Evolutionary conservation across 2,329 filamentous ascomycete species (phyloP), one percentile per base, ranked within the genome.

Genomic region (Fusarium duplospermum): DNA sequence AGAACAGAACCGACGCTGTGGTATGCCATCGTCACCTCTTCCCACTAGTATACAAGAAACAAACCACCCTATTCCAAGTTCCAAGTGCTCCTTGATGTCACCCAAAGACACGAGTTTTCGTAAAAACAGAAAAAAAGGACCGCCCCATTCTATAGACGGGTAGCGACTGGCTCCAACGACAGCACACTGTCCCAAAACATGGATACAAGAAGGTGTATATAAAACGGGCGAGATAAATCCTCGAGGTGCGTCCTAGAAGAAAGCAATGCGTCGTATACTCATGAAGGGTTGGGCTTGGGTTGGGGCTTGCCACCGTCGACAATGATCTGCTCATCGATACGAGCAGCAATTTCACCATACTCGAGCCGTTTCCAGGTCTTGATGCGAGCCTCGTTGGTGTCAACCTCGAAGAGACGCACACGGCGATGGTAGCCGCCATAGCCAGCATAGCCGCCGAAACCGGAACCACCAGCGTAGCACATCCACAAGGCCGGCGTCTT

Each of bases 371-470:
- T 98, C 89, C 96, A 99, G 0, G 96, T 99, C 58, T 89, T 91
- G 76, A 99, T 95, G 56, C 94, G 90, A 9, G 93, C 96, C 69
- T 94, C 91, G 80, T 97, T 97, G 84, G 95, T 94, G 82, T 99
- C 96, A 60, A 99, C 90, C 77, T 98, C 96, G 80, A 96, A 99
- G 50, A 99, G 89, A 57, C 96, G 90, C 62, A 98, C 88, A 33
- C 95, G 91, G 29, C 96, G 93, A 78, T 95, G 89, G 81, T 93
- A 98, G 5, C 93, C 93, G 47, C 92, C 92, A 81, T 98, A 98
- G 7, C 96, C 95, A 22, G 93, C 96, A 81, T 99, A 99, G 0
- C 96, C 96, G 64, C 96, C 96, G 78, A 99, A 98, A 1, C 96
- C 96, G 31, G 92, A 90, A 29, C 93, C 96, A 35, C 96, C 96